Conservation (phyloP, 2,329 filamentous ascomycete genomes). For the Parastagonospora avenae region DNA sequence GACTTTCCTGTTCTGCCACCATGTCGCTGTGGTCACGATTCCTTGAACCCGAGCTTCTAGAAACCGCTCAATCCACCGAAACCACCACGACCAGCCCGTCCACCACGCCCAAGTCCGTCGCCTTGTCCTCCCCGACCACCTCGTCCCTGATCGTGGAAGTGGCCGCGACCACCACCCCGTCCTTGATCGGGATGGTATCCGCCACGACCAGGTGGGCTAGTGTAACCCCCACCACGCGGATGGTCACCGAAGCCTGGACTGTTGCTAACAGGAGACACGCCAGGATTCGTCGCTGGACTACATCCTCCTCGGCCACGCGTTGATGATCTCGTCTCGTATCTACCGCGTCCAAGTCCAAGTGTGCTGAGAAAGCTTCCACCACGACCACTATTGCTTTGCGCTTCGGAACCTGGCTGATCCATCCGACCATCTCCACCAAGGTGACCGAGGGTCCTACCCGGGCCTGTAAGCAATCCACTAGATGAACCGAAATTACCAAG, state of each 20-base stretch:
- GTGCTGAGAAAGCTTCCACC: background rate
- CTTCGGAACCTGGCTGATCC: background rate
- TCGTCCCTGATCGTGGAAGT: background rate
- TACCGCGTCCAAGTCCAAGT: background rate
- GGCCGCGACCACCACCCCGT: too few relatives aligned
- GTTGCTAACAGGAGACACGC: background rate
- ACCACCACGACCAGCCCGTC: background rate
- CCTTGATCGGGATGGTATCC: background rate
- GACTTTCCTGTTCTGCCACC: too few relatives aligned
- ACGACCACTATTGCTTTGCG: background rate
- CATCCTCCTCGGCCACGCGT: slow-evolving; percentile 4
- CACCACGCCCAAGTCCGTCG: background rate
- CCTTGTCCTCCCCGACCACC: background rate
- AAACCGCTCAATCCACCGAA: background rate
- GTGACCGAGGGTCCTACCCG: too few relatives aligned
- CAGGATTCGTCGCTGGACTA: background rate
- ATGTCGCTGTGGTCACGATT: too few relatives aligned
- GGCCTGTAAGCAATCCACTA: too few relatives aligned
- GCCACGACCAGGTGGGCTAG: background rate
- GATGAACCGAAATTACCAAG: too few relatives aligned
- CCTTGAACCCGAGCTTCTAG: too few relatives aligned
- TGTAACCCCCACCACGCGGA: background rate
- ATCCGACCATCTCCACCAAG: background rate
- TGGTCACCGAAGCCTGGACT: background rate
- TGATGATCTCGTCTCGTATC: slow-evolving; percentile 8